Evolutionary conservation across 163 green algal species (phyloP), one percentile per base, ranked within the genome.

Genomic region (Scenedesmus sp.): DNA sequence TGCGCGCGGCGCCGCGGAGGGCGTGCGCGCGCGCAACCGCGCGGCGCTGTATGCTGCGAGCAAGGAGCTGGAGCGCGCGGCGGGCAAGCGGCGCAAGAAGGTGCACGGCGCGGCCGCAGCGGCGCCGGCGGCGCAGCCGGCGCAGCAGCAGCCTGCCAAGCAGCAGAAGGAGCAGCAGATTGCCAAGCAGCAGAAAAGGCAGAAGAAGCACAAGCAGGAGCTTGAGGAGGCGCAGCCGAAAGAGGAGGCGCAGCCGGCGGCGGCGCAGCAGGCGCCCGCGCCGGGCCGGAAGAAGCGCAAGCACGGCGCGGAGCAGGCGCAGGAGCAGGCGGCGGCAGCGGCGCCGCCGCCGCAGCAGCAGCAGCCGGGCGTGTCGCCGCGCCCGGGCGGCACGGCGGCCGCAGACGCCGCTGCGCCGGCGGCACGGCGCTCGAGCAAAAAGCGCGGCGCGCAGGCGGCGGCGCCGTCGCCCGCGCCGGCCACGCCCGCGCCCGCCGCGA

Each of bases 1-100:
- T 71, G 85, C 88, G 13, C 75, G 85, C 11, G 90, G 90, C 29
- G 88, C 90, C 0, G 39, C 75, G 1, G 51, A 56, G 10, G 74
- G 50, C 5, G 74, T 81, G 14, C 28, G 45, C 22, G 54, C 75
- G 24, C 64, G 64, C 42, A 83, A 83, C 56, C 62, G 75, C 28
- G n/a, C 63, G 48, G 64, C 54, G 44, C 64, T 83, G 28, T 83
- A 83, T 29, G 56, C n/a, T 10, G n/a, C 63, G 14, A 77, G 75
- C 45, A 71, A 77, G 33, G 56, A 57, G 36, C 64, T 77, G 42
- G 44, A 77, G 44, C 31, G 36, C 9, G 44, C 45, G 56, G 75
- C 65, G 22, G 64, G 64, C 10, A 85, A 83, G 66, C 50, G 50
- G 54, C 24, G 20, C 24, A 77, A 66, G 51, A 50, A 64, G 39